These are phyloP conservation scores for Geosmithia flava DNA, from an alignment of 2,329 filamentous ascomycete species.

Conservation along the genomic window DNA sequence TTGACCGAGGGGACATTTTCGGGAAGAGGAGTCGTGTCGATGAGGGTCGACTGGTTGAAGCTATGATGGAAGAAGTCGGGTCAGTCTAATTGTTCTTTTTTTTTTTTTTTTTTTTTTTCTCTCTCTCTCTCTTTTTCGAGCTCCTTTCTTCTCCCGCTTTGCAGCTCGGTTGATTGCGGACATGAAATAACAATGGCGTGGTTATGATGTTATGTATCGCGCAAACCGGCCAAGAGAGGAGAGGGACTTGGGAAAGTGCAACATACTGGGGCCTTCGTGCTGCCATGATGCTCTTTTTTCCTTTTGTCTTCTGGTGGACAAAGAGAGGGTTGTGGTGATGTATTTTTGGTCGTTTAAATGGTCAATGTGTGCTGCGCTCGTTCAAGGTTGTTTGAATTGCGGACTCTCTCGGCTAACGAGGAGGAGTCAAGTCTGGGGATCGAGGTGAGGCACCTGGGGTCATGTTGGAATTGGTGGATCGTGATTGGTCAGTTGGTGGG, in stretches of 20 bases:
- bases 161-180: too few relatives aligned
- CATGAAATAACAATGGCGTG: too few relatives aligned
- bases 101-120: not conserved
- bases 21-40: slow-evolving; percentile 93
- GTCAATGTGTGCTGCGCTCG: slow-evolving; percentile 13
- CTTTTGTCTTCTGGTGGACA: too few relatives aligned
- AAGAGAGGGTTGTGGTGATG: too few relatives aligned
- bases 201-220: too few relatives aligned
- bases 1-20: slow-evolving; percentile 83
- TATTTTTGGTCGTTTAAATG: too few relatives aligned
- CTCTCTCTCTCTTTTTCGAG: not conserved
- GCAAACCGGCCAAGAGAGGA: not conserved
- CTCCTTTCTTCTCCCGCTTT: too few relatives aligned
- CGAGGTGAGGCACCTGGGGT: slow-evolving; percentile 14
- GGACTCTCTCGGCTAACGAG: not conserved
- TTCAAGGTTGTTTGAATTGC: not conserved
- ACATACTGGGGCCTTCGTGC: slow-evolving; percentile 29
- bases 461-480: slow-evolving; percentile 21
- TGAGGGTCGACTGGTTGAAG: slow-evolving; percentile 87
- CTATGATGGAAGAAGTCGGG: slow-evolving; percentile 30
- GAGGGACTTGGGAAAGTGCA: not conserved
- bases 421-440: slow-evolving; percentile 12
- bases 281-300: slow-evolving; percentile 19
- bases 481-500: slow-evolving; percentile 18
- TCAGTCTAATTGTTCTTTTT: not conserved